Conservation (phyloP, 331 rosid species). For the Malus hybrid region DNA sequence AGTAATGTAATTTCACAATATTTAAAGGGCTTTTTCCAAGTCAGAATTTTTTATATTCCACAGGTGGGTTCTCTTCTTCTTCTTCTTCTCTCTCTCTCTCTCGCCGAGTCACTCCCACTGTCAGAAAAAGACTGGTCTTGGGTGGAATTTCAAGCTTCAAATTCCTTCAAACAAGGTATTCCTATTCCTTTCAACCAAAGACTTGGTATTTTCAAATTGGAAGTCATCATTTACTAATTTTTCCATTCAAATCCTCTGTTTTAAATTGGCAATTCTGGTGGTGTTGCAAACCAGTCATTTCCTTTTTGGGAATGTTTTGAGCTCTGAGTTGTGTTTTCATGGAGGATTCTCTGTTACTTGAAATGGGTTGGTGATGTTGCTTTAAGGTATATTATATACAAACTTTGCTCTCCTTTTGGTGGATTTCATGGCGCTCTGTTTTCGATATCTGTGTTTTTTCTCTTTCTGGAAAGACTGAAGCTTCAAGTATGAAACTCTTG, state of each 20-base stretch:
- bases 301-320: neutral
- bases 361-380: constrained; percentile 7
- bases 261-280: neutral
- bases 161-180: constrained; percentile 34
- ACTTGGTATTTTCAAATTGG: constrained; percentile 7
- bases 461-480: neutral
- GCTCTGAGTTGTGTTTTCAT: neutral
- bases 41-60: constrained; percentile 6
- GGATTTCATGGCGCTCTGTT: constrained; percentile 1
- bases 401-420: neutral
- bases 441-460: constrained; percentile 7
- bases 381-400: neutral
- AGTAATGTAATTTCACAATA: constrained; percentile 31
- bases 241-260: neutral
- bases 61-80: neutral
- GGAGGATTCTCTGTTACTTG: neutral
- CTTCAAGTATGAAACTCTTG: constrained; percentile 5
- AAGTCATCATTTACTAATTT: neutral
- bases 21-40: constrained; percentile 14
- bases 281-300: constrained; percentile 1
- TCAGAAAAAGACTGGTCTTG: constrained; percentile 13
- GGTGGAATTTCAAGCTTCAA: constrained; percentile 22
- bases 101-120: neutral
- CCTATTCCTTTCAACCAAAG: neutral
- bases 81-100: constrained; percentile 13